Conservation (phyloP, 352 stramenopile genomes). For the Pythium oligandrum region DNA sequence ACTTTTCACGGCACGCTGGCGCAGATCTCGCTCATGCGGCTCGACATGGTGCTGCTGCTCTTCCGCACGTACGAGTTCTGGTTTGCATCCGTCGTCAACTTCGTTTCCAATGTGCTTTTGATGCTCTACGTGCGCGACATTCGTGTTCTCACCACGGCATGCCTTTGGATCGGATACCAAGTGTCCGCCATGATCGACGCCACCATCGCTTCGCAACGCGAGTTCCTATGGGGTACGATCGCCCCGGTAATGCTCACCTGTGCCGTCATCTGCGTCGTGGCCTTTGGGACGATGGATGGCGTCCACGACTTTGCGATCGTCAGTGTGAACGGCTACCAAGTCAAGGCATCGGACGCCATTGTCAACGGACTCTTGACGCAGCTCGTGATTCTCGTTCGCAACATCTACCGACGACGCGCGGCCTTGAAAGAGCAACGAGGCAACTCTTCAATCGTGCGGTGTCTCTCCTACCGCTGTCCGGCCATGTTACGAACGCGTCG, state of each 20-base stretch:
- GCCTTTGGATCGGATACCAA: neutral
- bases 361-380: slow-evolving; percentile 22
- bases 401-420: slow-evolving; percentile 19
- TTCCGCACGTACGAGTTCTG: slow-evolving; percentile 14
- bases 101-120: slow-evolving; percentile 2
- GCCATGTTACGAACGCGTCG: slow-evolving; percentile 8
- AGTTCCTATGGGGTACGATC: too few relatives aligned
- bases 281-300: neutral
- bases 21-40: too few relatives aligned
- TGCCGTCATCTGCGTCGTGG: neutral
- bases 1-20: too few relatives aligned
- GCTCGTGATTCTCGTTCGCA: slow-evolving; percentile 24
- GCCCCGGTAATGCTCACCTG: neutral
- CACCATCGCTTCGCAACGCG: neutral
- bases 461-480: slow-evolving; percentile 24
- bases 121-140: slow-evolving; percentile 5
- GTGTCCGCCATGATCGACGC: neutral
- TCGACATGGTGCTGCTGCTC: slow-evolving; percentile 1
- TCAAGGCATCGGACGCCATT: slow-evolving; percentile 12
- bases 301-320: slow-evolving; percentile 11
- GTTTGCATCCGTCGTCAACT: slow-evolving; percentile 17
- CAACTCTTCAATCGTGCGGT: slow-evolving; percentile 19
- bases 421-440: slow-evolving; percentile 9
- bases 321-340: slow-evolving; percentile 4
- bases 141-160: neutral